Percentiles rank a stretch among this genome's conserved stretches.
These are phyloP conservation scores for Leccinum arenicola DNA, from an alignment of 768 basidiomycete species.

Conservation along the genomic window DNA sequence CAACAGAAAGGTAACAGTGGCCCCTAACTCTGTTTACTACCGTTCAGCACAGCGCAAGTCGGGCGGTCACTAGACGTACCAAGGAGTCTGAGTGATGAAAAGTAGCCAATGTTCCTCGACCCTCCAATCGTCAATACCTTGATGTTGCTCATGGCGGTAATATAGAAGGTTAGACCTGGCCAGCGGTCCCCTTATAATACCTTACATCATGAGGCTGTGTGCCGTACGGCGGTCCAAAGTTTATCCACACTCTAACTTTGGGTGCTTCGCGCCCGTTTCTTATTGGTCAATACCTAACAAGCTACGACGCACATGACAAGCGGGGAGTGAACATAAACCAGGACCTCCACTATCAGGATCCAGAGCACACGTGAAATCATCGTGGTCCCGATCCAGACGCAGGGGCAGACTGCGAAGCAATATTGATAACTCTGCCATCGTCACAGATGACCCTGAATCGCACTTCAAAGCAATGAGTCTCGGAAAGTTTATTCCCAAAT, in stretches of 20 bases:
- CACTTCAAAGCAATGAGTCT: constrained; percentile 35
- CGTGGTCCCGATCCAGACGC: background rate
- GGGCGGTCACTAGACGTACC: constrained; percentile 28
- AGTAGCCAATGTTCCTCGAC: constrained; percentile 56
- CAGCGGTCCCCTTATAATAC: background rate
- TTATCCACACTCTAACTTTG: background rate
- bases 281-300: background rate
- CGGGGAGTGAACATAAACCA: background rate
- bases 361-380: background rate
- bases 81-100: constrained; percentile 45
- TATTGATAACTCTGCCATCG: constrained; percentile 48
- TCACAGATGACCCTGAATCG: constrained; percentile 68
- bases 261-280: background rate
- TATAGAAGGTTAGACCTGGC: background rate
- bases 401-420: constrained; percentile 10
- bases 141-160: constrained; percentile 16
- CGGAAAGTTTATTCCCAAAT: background rate
- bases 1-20: constrained; percentile 62
- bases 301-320: background rate
- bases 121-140: constrained; percentile 47
- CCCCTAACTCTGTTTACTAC: constrained; percentile 46
- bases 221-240: background rate
- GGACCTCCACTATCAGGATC: background rate
- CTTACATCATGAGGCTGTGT: constrained; percentile 5
- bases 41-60: background rate